Base-by-base conservation (phyloP, 768 basidiomycete genomes). In the Multifurca ochricompacta region DNA sequence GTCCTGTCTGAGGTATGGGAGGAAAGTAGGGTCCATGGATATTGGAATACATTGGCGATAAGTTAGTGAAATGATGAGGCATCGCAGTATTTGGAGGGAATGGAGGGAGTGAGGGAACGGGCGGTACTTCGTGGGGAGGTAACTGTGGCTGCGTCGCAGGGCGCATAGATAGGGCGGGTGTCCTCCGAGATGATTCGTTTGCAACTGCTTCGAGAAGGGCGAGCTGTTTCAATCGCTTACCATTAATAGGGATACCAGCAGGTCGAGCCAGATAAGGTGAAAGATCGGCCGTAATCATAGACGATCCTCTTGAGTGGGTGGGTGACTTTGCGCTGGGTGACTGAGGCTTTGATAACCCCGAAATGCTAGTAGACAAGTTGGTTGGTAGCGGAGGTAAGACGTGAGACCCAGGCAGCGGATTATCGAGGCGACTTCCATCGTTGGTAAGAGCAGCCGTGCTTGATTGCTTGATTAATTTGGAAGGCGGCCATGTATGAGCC, bases 131-230 rank as follows among this genome's bases (percentile, higher is more conserved):
- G 9, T 36, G 25, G 8, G 50, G 32, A n/a, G 44, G 21, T 10
- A 31, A 44, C 14, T 37, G 45, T 28, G 37, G 10, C 18, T 53
- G 46, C 18, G 41, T 47, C 21, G 16, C 16, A 23, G 35, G 27
- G 25, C 18, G 45, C 28, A 39, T 79, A 25, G 62, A 48, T 3
- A 61, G 42, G 14, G 52, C 58, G 3, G 62, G 74, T 23, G 79
- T 75, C 74, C 82, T 75, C 56, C 77, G 74, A 6, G 81, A 82
- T 4, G 87, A 86, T 65, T 90, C 86, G 62, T 83, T 80, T 0
- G 81, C 85, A 32, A 88, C 80, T 13, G 78, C 73, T 65, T 89
- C 85, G 10, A 87, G 70, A 55, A 89, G 71, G 2, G 85, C 85
- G 23, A 85, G 72, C 60, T 83, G 87, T 66, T 81, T 81, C 67